Evolutionary conservation across 1,284 basidiomycete genomes (phyloP).

Genomic region (Mycosarcoma mackinlayi): DNA sequence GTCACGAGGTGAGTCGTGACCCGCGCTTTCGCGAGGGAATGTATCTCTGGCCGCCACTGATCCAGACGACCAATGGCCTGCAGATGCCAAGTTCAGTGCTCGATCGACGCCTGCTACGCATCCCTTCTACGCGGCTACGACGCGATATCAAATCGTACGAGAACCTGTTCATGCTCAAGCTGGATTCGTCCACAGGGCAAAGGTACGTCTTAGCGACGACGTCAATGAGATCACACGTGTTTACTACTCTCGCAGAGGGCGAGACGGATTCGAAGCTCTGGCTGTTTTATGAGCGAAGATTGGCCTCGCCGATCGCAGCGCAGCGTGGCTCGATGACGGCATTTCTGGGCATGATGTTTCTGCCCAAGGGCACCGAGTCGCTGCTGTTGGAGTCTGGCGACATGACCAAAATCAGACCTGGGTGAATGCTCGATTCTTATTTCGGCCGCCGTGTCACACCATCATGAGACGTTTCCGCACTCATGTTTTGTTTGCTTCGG

Average conservation of each 20-base stretch:
- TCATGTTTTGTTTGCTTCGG: too few species aligned
- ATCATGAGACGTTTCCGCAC: too few species aligned
- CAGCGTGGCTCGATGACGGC: not conserved
- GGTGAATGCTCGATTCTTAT: too few species aligned
- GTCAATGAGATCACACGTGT: not conserved
- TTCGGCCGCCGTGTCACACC: too few species aligned
- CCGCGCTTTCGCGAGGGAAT: not conserved
- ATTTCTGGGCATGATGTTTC: not conserved
- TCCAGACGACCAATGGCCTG: not conserved
- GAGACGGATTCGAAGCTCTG: not conserved
- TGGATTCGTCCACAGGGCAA: not conserved
- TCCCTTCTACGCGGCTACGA: not conserved
- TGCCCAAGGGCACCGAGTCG: not conserved
- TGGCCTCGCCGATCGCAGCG: not conserved
- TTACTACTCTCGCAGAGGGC: not conserved
- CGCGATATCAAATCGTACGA: not conserved
- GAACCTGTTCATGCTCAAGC: not conserved
- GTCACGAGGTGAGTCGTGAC: not conserved
- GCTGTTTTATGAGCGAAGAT: slow-evolving; percentile 1
- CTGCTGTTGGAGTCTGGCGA: not conserved
- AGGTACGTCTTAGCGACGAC: not conserved
- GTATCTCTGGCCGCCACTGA: slow-evolving; percentile 2
- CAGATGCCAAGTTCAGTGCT: not conserved
- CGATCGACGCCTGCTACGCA: not conserved
- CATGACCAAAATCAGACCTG: not conserved